phyloP scores from a whole-genome alignment of 805 yeast species.

The Hanseniaspora osmophila region DNA sequence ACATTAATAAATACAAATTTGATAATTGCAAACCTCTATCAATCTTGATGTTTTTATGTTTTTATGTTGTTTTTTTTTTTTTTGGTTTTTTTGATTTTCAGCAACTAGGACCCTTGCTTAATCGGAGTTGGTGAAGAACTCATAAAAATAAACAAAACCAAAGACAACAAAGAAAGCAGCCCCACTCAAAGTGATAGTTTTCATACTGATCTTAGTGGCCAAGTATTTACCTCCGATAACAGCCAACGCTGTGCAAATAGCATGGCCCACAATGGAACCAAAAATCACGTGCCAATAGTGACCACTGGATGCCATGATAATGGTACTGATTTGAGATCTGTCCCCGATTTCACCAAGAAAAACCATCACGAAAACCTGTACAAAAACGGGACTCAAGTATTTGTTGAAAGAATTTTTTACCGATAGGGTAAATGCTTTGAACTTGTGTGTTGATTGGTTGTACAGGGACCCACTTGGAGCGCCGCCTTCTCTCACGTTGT shows the following conservation, averaged over 20 bases:
- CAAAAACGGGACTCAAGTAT: constrained; percentile 76
- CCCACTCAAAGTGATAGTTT: constrained; percentile 85
- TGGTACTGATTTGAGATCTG: constrained; percentile 93
- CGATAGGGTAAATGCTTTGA: constrained; percentile 19
- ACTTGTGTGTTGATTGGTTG: too few relatives aligned
- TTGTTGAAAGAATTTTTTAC: constrained; percentile 42
- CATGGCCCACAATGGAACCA: constrained; percentile 87
- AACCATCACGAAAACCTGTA: constrained; percentile 89
- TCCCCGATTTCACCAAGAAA: constrained; percentile 99
- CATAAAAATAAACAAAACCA: constrained; percentile 64
- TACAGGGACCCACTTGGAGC: background rate
- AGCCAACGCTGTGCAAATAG: constrained; percentile 78
- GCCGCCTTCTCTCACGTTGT: constrained; percentile 51
- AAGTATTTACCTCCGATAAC: constrained; percentile 83
- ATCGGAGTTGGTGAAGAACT: constrained; percentile 29
- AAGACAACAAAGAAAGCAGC: constrained; percentile 75
- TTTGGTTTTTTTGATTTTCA: background rate
- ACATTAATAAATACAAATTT: too few relatives aligned
- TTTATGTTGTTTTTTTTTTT: background rate
- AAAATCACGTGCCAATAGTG: constrained; percentile 78
- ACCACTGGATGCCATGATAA: constrained; percentile 96
- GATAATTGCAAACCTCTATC: too few relatives aligned
- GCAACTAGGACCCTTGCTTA: background rate
- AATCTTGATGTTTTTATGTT: background rate
- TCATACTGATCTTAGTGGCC: constrained; percentile 80